These are phyloP conservation scores for Colletotrichum horii DNA, from an alignment of 2,329 filamentous ascomycete genomes.

Conservation along the genomic window DNA sequence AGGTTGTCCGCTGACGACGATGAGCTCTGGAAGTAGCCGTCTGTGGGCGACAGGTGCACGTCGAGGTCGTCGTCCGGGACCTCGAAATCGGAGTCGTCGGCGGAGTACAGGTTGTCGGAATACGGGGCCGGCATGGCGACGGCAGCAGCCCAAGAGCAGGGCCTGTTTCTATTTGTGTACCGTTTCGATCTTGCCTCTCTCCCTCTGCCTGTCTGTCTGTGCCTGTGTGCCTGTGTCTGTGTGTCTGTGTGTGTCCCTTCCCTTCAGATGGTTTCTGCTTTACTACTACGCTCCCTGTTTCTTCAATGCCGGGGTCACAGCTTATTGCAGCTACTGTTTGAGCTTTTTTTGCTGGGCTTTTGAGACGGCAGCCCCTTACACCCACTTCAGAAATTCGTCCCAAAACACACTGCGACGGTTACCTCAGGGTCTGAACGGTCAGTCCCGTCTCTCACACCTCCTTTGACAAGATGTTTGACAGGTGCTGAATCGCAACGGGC, in stretches of 20 bases:
- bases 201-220: background rate
- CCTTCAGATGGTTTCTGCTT: slow-evolving; percentile 16
- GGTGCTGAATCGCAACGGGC: slow-evolving; percentile 10
- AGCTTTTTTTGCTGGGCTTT: background rate
- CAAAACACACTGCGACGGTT: background rate
- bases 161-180: slow-evolving; percentile 20
- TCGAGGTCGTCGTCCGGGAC: slow-evolving; percentile 27
- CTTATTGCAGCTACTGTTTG: slow-evolving; percentile 4
- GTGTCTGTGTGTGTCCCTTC: background rate
- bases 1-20: slow-evolving; percentile 33
- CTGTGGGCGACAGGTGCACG: slow-evolving; percentile 49
- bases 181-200: background rate
- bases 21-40: slow-evolving; percentile 53
- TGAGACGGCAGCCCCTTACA: background rate
- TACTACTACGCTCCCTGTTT: background rate
- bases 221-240: background rate
- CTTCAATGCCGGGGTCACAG: slow-evolving; percentile 2
- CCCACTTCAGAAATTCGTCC: background rate
- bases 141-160: background rate
- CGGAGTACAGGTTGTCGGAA: slow-evolving; percentile 36
- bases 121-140: slow-evolving; percentile 50
- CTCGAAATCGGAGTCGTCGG: slow-evolving; percentile 15
- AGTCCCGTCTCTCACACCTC: background rate
- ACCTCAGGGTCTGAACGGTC: background rate
- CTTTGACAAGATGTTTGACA: background rate